Conservation (phyloP, 257 asterid genomes). For the Lavandula angustifolia region DNA sequence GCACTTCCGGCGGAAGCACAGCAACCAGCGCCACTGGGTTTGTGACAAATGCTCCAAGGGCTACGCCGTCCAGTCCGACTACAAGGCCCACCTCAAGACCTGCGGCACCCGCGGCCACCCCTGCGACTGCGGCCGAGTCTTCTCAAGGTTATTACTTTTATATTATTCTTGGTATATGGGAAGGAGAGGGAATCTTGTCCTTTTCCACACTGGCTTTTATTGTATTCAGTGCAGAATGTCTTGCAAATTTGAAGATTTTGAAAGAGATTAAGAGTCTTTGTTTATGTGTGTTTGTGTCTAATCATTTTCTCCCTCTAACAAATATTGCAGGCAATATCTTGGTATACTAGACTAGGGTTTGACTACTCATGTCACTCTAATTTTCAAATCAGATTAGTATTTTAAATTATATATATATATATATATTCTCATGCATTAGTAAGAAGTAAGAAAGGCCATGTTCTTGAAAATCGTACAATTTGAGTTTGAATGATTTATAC, state of each 20-base stretch:
- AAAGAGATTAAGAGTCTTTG: background rate
- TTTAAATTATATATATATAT: no score
- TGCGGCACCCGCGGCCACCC: constrained; percentile 79
- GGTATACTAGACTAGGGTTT: constrained; percentile 31
- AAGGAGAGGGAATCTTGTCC: constrained; percentile 35
- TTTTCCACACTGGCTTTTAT: constrained; percentile 35
- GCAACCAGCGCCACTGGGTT: constrained; percentile 67
- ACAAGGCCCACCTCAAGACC: constrained; percentile 69
- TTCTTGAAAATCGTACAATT: no score
- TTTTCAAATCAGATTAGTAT: no score
- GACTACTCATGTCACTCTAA: no score
- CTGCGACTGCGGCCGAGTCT: constrained; percentile 73
- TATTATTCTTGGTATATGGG: constrained; percentile 25
- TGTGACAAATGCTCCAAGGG: constrained; percentile 68
- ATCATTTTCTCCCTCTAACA: constrained; percentile 37
- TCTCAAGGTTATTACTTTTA: constrained; percentile 47
- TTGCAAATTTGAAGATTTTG: constrained; percentile 20
- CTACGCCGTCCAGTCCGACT: constrained; percentile 73
- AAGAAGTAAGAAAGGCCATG: no score
- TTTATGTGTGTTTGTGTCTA: constrained; percentile 33
- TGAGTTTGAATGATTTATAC: no score
- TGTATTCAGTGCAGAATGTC: constrained; percentile 52
- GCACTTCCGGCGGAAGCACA: constrained; percentile 69
- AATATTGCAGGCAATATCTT: constrained; percentile 33
- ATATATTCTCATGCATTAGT: no score